Base-by-base conservation (phyloP, 2,329 filamentous ascomycete species). In the Botryotinia convoluta region DNA sequence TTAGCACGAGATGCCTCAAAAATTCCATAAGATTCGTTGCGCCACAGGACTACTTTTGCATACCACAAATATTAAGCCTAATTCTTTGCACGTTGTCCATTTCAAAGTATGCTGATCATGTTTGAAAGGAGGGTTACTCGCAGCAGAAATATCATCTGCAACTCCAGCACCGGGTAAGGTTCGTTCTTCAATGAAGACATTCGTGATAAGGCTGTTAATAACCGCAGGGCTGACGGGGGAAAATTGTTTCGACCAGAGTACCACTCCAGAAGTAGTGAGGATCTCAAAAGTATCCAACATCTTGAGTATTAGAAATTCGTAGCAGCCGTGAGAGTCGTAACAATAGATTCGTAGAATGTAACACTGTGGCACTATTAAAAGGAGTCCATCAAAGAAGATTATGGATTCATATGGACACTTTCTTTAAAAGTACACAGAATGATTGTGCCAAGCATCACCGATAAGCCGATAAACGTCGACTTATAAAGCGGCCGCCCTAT, bases 201-300 rank as follows among this genome's bases (percentile, higher is more conserved):
- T 94, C 82, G 91, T 91, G 83, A 99, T 98, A 83, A 99, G 91
- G 85, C 90, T 92, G 86, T 99, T 98, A 86, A 99, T 91, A 77
- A 98, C 87, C 78, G 92, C 90, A 61, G 93, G 89, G 81, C 90
- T 94, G 81, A 97, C 90, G 3, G 92, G 88, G 72, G 91, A 90
- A 82, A 95, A 97, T 39, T 90, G 92, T 81, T 93, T 92, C 75
- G 95, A 98, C 96, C 96, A 99, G 72, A 99, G 89, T 73, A 99
- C 96, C 76, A 99, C 95, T 73, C 96, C 96, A 5, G 95, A 97
- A 54, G 95, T 97, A 74, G 95, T 98, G 75, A 99, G 84, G 77
- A 99, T 96, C 84, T 99, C 95, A 82, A 99, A 99, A 26, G 93
- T 92, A 85, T 99, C 96, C 84, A 99, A 85, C 95, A 98, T 98